Conservation (phyloP, 176 grass and related monocot species). For the Guadua angustifolia region DNA sequence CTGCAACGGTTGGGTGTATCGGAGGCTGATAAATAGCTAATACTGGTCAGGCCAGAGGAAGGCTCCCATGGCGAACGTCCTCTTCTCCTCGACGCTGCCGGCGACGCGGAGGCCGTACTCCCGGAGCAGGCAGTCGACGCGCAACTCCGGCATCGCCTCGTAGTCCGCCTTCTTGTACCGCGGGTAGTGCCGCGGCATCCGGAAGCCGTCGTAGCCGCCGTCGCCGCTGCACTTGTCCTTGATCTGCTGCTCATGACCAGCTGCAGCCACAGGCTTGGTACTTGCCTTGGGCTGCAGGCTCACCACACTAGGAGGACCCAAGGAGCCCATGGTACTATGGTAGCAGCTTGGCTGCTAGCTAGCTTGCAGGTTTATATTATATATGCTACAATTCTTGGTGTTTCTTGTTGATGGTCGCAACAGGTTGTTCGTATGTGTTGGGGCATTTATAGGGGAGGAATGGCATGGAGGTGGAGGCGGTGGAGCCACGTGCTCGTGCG, state of each 20-base stretch:
- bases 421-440: no score
- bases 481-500: no score
- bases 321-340: conserved; percentile 44
- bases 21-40: not conserved
- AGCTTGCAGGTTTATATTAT: not conserved
- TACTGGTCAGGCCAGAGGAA: conserved; percentile 65
- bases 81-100: conserved; percentile 55
- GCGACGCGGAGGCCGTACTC: conserved; percentile 63
- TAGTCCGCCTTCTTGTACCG: conserved; percentile 74
- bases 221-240: not conserved
- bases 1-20: not conserved
- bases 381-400: not conserved
- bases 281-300: not conserved
- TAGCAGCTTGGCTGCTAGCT: not conserved
- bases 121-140: conserved; percentile 63
- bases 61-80: conserved; percentile 63
- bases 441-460: conserved; percentile 40
- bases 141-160: conserved; percentile 87
- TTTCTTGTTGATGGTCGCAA: conserved; percentile 10
- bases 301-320: conserved; percentile 27
- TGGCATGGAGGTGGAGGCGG: no score
- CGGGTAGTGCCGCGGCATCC: conserved; percentile 78
- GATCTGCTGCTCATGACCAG: not conserved
- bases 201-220: conserved; percentile 36
- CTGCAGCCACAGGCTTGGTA: not conserved